Conservation (phyloP, 495 filamentous ascomycete species). For the Staphylotrichum longicolle region DNA sequence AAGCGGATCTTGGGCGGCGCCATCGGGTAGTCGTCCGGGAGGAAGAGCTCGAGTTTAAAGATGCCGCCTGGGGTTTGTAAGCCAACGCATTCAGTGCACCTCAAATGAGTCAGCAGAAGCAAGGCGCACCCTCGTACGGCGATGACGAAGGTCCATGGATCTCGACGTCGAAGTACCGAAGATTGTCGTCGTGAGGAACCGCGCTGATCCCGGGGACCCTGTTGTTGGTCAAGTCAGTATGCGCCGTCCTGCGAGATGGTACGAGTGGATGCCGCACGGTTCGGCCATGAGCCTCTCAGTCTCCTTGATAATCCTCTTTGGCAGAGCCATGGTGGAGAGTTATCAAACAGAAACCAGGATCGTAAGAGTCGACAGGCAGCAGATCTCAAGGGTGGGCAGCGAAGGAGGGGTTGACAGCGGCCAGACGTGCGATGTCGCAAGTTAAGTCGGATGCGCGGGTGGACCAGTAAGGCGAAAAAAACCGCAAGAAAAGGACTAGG, state of each 20-base stretch:
- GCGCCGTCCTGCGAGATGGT: constrained; percentile 4
- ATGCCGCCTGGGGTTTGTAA: constrained; percentile 65
- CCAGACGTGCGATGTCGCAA: neutral
- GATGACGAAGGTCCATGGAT: constrained; percentile 94
- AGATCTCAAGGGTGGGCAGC: neutral
- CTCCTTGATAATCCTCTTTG: constrained; percentile 97
- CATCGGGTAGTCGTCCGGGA: constrained; percentile 99
- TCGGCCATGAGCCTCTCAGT: constrained; percentile 96
- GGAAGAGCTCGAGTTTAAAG: constrained; percentile 96
- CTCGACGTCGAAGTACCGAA: constrained; percentile 95
- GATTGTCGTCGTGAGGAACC: constrained; percentile 96
- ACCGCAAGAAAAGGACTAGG: too few relatives aligned
- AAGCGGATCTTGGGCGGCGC: constrained; percentile 97
- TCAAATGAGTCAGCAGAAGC: neutral
- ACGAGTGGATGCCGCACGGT: constrained; percentile 60
- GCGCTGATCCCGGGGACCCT: constrained; percentile 97
- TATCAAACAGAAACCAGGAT: neutral
- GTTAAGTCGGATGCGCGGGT: neutral
- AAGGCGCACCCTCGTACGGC: constrained; percentile 76
- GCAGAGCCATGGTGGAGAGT: constrained; percentile 62
- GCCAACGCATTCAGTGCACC: neutral
- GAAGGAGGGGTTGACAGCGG: constrained; percentile 6
- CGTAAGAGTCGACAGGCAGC: neutral
- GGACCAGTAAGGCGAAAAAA: too few relatives aligned
- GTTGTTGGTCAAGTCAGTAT: constrained; percentile 25